Base-by-base conservation (phyloP, 768 basidiomycete species). In the Leccinum imitatum region DNA sequence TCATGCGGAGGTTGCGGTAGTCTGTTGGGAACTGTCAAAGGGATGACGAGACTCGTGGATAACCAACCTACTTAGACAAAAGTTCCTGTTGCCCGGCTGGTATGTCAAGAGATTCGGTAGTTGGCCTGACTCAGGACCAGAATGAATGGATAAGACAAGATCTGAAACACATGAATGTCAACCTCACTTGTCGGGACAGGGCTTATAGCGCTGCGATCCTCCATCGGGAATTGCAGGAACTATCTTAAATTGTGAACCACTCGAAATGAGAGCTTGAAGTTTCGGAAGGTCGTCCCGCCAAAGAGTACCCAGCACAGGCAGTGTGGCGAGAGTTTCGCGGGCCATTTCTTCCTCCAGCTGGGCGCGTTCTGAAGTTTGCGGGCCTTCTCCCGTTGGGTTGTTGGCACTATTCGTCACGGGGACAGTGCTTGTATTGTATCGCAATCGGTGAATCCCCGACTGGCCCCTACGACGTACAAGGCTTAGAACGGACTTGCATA, bases 191-290 rank as follows among this genome's bases (percentile, higher is more conserved):
- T 27, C 35, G 6, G 13, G 19, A 56, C 27, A 60, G 4, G 23
- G 21, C 5, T 50, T 15, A 41, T 68, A 66, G 11, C 65, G 54
- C 39, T 37, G 63, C 30, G 63, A 68, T 25, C 25, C 57, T 14
- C 37, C 6, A 8, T 61, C 66, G 0, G 59, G 66, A 7, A 46
- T 65, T 5, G 59, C 51, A 21, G 58, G 46, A 2, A 44, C 6
- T 25, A 2, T 2, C 11, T 46, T 21, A 6, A 48, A n/a, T 9
- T n/a, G 31, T 11, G 55, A 37, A 23, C 11, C 21, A 14, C 21
- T 25, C 13, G 23, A 48, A 46, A n/a, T 23, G 25, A n/a, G 50
- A 21, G 9, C 33, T 14, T 17, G 55, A 33, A 52, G 25, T 19
- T 3, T 59, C 8, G 39, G 21, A 35, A 53, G 14, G 1, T 27